Conservation (phyloP, 441 rosid species). For the Corymbia calophylla region DNA sequence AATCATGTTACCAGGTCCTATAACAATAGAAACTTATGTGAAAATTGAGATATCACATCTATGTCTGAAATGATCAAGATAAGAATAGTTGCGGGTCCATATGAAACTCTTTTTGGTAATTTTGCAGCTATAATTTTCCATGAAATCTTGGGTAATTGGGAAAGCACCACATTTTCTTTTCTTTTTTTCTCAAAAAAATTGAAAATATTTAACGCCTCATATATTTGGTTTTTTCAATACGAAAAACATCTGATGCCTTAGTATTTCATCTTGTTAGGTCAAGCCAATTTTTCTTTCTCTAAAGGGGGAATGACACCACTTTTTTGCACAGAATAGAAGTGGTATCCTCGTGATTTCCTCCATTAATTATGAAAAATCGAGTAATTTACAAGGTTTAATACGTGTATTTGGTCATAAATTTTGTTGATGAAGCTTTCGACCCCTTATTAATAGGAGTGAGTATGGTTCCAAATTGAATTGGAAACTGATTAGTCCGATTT, state of each 20-base stretch:
- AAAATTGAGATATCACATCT: not conserved
- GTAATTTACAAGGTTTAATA: not conserved
- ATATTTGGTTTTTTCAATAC: not conserved
- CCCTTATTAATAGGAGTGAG: not conserved
- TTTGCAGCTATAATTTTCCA: not conserved
- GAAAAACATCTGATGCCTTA: not conserved
- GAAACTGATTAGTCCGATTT: fast-evolving
- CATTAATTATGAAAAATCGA: not conserved
- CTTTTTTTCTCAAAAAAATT: not conserved
- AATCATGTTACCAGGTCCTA: not conserved
- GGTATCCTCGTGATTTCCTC: not conserved
- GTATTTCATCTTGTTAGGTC: not conserved
- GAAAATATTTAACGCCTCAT: not conserved
- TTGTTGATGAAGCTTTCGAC: not conserved
- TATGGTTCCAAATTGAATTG: not conserved
- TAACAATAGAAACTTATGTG: not conserved
- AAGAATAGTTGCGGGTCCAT: not conserved
- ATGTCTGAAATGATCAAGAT: not conserved
- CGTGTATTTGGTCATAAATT: not conserved
- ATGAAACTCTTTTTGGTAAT: not conserved
- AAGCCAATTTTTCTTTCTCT: not conserved
- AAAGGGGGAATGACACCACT: not conserved
- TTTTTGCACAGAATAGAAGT: not conserved
- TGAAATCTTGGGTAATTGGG: not conserved
- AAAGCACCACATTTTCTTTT: not conserved